Evolutionary conservation across 495 filamentous ascomycete genomes (phyloP).

Genomic region (Ramalina peruviana): DNA sequence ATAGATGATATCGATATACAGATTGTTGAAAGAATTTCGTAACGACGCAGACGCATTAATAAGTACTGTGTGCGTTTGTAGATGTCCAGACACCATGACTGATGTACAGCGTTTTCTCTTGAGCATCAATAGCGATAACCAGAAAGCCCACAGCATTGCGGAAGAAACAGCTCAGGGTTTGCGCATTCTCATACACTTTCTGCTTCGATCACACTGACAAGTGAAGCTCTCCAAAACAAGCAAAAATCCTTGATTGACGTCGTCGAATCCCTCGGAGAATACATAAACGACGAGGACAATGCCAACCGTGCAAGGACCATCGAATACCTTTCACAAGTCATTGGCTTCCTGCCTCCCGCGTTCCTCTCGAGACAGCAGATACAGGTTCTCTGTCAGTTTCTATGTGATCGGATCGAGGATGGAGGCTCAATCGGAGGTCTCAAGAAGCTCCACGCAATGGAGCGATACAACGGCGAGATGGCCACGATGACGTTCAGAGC

Average conservation of each 20-base stretch:
- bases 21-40: no score
- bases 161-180: constrained; percentile 42
- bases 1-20: no score
- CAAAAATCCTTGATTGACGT: constrained; percentile 51
- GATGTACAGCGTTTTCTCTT: constrained; percentile 52
- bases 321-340: constrained; percentile 52
- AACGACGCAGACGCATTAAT: no score
- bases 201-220: constrained; percentile 8
- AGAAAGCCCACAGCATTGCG: constrained; percentile 45
- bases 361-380: constrained; percentile 55
- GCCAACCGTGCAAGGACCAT: constrained; percentile 50
- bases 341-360: constrained; percentile 40
- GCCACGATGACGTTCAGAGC: constrained; percentile 33
- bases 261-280: constrained; percentile 54
- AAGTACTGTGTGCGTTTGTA: no score
- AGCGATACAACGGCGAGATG: constrained; percentile 36
- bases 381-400: constrained; percentile 43
- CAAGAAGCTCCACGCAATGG: constrained; percentile 31
- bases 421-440: constrained; percentile 37
- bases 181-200: not conserved
- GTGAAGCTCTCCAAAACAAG: constrained; percentile 44
- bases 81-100: constrained; percentile 29
- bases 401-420: constrained; percentile 50
- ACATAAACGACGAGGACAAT: constrained; percentile 56
- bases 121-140: constrained; percentile 46